These are phyloP conservation scores for Exophiala spinifera DNA, from an alignment of 2,329 filamentous ascomycete genomes.

Conservation along the genomic window DNA sequence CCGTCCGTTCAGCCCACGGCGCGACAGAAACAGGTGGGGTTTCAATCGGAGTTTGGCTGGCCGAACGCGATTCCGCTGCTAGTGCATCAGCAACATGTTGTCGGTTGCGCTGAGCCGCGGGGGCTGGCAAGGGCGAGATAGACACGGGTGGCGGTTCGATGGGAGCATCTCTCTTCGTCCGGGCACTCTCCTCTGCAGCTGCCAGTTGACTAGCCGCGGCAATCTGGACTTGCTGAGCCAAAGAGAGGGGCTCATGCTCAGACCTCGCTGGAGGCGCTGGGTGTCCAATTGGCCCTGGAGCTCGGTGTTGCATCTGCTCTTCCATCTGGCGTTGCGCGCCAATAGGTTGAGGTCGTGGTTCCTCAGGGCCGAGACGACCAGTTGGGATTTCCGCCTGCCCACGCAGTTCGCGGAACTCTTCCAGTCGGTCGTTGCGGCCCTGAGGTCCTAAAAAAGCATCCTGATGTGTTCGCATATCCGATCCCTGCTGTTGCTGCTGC, in stretches of 20 bases:
- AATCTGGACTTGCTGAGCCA: constrained; percentile 83
- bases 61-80: constrained; percentile 64
- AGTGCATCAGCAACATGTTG: constrained; percentile 78
- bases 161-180: constrained; percentile 57
- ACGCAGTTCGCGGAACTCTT: constrained; percentile 77
- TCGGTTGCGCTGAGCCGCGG: constrained; percentile 77
- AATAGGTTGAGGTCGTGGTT: constrained; percentile 41
- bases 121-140: constrained; percentile 79
- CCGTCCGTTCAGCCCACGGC: constrained; percentile 87
- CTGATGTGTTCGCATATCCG: constrained; percentile 38
- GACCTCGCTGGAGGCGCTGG: constrained; percentile 25
- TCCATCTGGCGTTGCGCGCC: constrained; percentile 31
- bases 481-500: constrained; percentile 34
- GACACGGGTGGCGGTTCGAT: constrained; percentile 69
- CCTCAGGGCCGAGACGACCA: constrained; percentile 36
- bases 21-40: constrained; percentile 71
- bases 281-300: constrained; percentile 17
- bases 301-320: constrained; percentile 27
- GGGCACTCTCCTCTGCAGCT: constrained; percentile 34
- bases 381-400: constrained; percentile 61
- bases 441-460: constrained; percentile 50
- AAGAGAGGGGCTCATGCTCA: constrained; percentile 56
- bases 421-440: constrained; percentile 64
- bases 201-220: constrained; percentile 47
- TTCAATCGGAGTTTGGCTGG: constrained; percentile 70